phyloP scores from a whole-genome alignment of 768 basidiomycete genomes.

The Pulveroboletus sp. region DNA sequence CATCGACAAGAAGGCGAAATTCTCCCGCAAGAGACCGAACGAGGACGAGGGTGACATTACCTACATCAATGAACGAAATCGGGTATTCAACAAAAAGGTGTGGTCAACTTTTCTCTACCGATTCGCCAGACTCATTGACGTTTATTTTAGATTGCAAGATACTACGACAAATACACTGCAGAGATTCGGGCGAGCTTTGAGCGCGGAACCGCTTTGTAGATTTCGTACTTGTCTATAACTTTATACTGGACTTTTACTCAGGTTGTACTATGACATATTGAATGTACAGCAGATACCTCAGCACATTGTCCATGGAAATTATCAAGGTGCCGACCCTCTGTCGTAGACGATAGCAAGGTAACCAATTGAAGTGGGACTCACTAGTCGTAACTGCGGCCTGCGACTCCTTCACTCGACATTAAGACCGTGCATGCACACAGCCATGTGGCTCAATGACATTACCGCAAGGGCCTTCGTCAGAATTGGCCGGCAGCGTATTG shows the following conservation, averaged over 20 bases:
- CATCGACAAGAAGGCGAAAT: conserved; percentile 85
- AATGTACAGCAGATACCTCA: conserved; percentile 3
- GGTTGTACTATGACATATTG: conserved; percentile 5
- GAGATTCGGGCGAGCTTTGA: conserved; percentile 98
- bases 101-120: conserved; percentile 1
- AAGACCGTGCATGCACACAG: too few species aligned
- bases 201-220: conserved; percentile 87
- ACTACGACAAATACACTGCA: conserved; percentile 95
- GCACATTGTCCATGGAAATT: too few species aligned
- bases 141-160: conserved; percentile 71
- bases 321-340: too few species aligned
- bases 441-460: too few species aligned
- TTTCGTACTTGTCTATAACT: conserved; percentile 10
- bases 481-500: too few species aligned
- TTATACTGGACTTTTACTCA: conserved; percentile 1
- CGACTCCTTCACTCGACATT: too few species aligned
- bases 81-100: conserved; percentile 98
- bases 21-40: conserved; percentile 84
- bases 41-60: conserved; percentile 96
- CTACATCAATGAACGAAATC: conserved; percentile 98
- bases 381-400: too few species aligned
- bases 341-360: too few species aligned
- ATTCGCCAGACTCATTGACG: not conserved
- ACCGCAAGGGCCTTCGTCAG: too few species aligned
- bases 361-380: too few species aligned